Conservation (phyloP, 2,329 filamentous ascomycete species). For the Fusarium subtropicale region DNA sequence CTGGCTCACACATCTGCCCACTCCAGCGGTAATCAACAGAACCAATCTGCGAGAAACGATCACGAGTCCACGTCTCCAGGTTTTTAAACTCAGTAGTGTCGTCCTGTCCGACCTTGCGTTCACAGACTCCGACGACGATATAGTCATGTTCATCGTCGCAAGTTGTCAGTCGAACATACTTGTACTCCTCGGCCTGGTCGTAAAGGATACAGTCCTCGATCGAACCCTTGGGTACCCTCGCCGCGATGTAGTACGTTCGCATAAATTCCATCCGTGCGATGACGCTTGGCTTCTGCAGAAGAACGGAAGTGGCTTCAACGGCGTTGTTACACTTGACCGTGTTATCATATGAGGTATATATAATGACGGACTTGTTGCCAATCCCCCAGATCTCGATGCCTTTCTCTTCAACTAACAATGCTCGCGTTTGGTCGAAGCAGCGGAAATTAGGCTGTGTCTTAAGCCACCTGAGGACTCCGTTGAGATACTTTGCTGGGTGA, state of each 20-base stretch:
- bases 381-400: slow-evolving; percentile 47
- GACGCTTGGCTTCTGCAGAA: slow-evolving; percentile 65
- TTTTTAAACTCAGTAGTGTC: slow-evolving; percentile 60
- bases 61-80: slow-evolving; percentile 64
- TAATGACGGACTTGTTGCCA: slow-evolving; percentile 55
- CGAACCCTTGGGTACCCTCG: slow-evolving; percentile 62
- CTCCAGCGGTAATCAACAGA: slow-evolving; percentile 67
- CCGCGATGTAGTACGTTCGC: slow-evolving; percentile 68
- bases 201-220: slow-evolving; percentile 68
- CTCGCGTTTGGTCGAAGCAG: slow-evolving; percentile 64
- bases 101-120: slow-evolving; percentile 69
- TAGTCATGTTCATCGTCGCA: slow-evolving; percentile 67
- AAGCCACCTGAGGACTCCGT: slow-evolving; percentile 64
- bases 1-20: slow-evolving; percentile 67
- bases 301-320: slow-evolving; percentile 66
- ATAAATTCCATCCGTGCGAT: slow-evolving; percentile 65
- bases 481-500: slow-evolving; percentile 67
- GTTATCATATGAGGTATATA: slow-evolving; percentile 60
- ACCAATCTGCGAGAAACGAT: slow-evolving; percentile 63
- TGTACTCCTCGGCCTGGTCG: slow-evolving; percentile 65
- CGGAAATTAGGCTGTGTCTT: slow-evolving; percentile 63
- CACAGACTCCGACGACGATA: slow-evolving; percentile 66
- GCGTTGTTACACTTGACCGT: slow-evolving; percentile 61
- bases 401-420: slow-evolving; percentile 60
- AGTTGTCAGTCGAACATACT: slow-evolving; percentile 64